Evolutionary conservation across 208 protist species (phyloP), one percentile per base, ranked within the genome.

Genomic region (Trypanosoma lewisi): DNA sequence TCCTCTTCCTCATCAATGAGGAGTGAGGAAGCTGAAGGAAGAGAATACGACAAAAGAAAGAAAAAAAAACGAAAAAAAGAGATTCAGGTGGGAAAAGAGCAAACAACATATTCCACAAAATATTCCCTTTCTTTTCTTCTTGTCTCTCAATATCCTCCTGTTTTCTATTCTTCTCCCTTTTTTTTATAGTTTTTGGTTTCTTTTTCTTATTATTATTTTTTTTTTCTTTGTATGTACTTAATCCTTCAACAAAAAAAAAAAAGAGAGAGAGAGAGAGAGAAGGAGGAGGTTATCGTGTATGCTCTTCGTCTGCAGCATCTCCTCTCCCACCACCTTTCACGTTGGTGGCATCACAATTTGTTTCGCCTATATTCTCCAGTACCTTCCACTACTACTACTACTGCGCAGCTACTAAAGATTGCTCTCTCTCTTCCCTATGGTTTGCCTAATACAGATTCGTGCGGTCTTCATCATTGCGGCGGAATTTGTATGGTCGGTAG

Each of bases 401-500:
- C 39, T 14, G 39, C 39, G 39, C 39, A 44, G 39, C 39, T 44
- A 44, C 39, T 14, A 53, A 53, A 30, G 47, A 3, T 19, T 53
- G 11, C n/a, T 53, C 25, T 30, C 49, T 19, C 47, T 27, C 27
- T 34, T 14, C 39, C 39, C 39, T 44, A 44, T 44, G 19, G 14
- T 3, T 5, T 44, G 6, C 45, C 70, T 85, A 95, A 79, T 95
- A 95, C n/a, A 85, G 89, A 71, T 96, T 93, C 17, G 79, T 82
- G 73, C 82, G 83, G 80, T 93, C 86, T 75, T 94, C 86, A 61
- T 94, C 88, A 63, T 96, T 96, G 63, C 88, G 83, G 65, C 91
- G 84, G 70, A 70, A 94, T 55, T 80, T 85, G 75, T 93, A 96
- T 30, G 91, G 91, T 50, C 85, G 76, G 78, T 96, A 96, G 73